Evolutionary conservation across 768 basidiomycete species (phyloP).

Genomic region (Boletus speciosus): DNA sequence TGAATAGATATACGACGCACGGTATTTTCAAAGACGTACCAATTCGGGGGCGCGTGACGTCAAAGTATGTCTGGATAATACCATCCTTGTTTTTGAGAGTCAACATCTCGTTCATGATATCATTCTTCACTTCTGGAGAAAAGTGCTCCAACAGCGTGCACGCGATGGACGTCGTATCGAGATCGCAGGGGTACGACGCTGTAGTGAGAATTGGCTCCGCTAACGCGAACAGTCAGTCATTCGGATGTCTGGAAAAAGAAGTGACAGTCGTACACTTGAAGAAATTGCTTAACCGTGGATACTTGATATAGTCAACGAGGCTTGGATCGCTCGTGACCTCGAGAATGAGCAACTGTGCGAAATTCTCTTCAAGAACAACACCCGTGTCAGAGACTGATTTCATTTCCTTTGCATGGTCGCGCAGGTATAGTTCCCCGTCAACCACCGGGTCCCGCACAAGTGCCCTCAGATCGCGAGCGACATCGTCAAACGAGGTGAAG

Average conservation of each 20-base stretch:
- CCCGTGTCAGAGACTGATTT: slow-evolving; percentile 15
- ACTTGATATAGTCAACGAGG: slow-evolving; percentile 19
- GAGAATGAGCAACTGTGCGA: slow-evolving; percentile 20
- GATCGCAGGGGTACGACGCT: slow-evolving; percentile 11
- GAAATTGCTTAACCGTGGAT: slow-evolving; percentile 19
- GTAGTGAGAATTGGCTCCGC: slow-evolving; percentile 10
- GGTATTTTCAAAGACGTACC: slow-evolving; percentile 5
- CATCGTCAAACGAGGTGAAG: slow-evolving; percentile 16
- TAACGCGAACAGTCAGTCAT: slow-evolving; percentile 1
- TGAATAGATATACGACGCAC: background rate
- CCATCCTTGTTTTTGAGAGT: slow-evolving; percentile 16
- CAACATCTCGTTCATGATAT: slow-evolving; percentile 22
- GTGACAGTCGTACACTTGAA: slow-evolving; percentile 13
- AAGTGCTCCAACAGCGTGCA: slow-evolving; percentile 17
- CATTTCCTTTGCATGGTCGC: slow-evolving; percentile 12
- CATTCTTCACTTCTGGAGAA: slow-evolving; percentile 13
- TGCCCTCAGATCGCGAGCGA: slow-evolving; percentile 10
- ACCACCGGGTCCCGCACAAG: slow-evolving; percentile 15
- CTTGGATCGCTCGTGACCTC: slow-evolving; percentile 13
- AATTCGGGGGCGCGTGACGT: slow-evolving; percentile 18
- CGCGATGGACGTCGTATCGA: slow-evolving; percentile 20
- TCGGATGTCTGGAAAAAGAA: background rate
- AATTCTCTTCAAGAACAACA: slow-evolving; percentile 19
- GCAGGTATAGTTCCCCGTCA: slow-evolving; percentile 15
- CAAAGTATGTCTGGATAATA: slow-evolving; percentile 21